These are phyloP conservation scores for Epithele typhae DNA, from an alignment of 768 basidiomycete species.

Conservation along the genomic window DNA sequence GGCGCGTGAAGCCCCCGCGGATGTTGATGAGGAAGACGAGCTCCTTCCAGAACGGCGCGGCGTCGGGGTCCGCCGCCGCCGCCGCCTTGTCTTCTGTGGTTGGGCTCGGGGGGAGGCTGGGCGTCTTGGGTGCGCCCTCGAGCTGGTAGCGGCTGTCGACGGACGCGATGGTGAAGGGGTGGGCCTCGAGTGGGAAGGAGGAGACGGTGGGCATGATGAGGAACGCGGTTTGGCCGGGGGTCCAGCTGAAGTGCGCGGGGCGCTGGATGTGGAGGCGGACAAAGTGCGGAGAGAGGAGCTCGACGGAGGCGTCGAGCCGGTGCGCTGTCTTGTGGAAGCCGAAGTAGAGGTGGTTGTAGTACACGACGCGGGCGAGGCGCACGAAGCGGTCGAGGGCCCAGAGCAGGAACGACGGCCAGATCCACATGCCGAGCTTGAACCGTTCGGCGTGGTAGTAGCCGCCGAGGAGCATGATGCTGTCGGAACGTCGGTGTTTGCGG, in stretches of 20 bases:
- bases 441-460: conserved; percentile 27
- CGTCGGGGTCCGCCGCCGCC: background rate
- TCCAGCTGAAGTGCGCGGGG: conserved; percentile 46
- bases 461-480: conserved; percentile 29
- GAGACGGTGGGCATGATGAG: conserved; percentile 47
- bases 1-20: conserved; percentile 54
- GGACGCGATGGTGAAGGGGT: conserved; percentile 57
- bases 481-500: background rate
- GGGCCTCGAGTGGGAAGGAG: conserved; percentile 43
- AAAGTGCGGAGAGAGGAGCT: conserved; percentile 41
- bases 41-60: conserved; percentile 28
- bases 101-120: too few relatives aligned
- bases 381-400: conserved; percentile 54
- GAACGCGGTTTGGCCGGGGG: conserved; percentile 51
- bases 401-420: conserved; percentile 49
- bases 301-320: conserved; percentile 33
- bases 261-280: conserved; percentile 43
- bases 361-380: conserved; percentile 40
- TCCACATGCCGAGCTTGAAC: conserved; percentile 26
- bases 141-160: conserved; percentile 11
- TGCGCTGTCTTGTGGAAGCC: conserved; percentile 22
- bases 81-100: conserved; percentile 15
- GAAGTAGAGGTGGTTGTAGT: conserved; percentile 41
- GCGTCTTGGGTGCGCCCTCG: background rate
- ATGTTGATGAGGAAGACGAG: conserved; percentile 58